Base-by-base conservation (phyloP, 2,329 filamentous ascomycete genomes). In the Diaporthe sp. region DNA sequence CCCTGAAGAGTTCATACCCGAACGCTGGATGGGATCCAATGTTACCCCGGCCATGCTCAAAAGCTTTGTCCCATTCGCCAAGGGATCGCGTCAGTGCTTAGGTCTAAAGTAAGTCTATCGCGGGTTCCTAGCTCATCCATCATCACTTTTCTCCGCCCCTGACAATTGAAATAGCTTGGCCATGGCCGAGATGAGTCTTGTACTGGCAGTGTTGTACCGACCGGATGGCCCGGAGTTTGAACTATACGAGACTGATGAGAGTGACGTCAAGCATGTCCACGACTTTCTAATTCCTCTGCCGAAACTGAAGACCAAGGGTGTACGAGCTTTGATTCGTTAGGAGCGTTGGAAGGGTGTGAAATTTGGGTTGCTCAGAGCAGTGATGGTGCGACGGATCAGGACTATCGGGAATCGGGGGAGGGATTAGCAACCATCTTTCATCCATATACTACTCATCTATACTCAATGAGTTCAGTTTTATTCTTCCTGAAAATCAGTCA, bases 151-250 rank as follows among this genome's bases (percentile, higher is more conserved):
- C 12, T 37, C 12, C 39, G 15, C 13, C 39, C 15, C 39, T 42
- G 39, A 42, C 39, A 42, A 5, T 10, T 42, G 39, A 42, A 42
- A 42, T 42, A 82, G 83, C 44, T 81, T 86, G 7, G 85, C 84
- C 2, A 80, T 83, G 42, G 83, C 84, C 0, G 85, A 86, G 77
- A 77, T 86, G 22, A 42, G 39, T 28, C n/a, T 55, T 10, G 42
- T 37, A 3, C 6, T 71, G n/a, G 67, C 67, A 7, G 53, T 42
- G 20, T 8, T 58, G 7, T 71, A 44, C 10, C 17, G 60, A 17
- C 22, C 39, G n/a, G 39, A 34, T 2, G 53, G 22, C 2, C 53
- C 53, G 12, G 51, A 71, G 20, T 42, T 71, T 8, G 34, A 55
- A 31, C 12, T 71, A 3, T 71, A 58, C 25, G 51, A 71, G 12